These are phyloP conservation scores for Aspergillus pseudonomiae DNA, from an alignment of 2,329 filamentous ascomycete species.

Conservation along the genomic window DNA sequence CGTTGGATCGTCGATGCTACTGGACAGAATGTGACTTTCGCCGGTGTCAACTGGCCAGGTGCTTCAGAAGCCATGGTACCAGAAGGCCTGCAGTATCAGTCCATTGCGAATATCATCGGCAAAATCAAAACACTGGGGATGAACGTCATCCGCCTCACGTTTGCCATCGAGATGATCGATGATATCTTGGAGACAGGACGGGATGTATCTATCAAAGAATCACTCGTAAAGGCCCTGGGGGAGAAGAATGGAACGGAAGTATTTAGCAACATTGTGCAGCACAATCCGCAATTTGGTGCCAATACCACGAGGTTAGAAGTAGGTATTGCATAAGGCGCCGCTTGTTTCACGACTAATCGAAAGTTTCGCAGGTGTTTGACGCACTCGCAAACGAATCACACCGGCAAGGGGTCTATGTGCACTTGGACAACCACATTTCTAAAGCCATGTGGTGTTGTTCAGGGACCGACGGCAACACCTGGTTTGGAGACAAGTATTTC, in stretches of 20 bases:
- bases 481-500: conserved; percentile 66
- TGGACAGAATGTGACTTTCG: conserved; percentile 33
- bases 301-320: conserved; percentile 38
- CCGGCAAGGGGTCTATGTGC: conserved; percentile 59
- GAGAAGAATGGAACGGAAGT: conserved; percentile 45
- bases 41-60: conserved; percentile 38
- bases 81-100: conserved; percentile 35
- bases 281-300: conserved; percentile 41
- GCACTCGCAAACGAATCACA: conserved; percentile 62
- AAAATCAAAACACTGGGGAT: conserved; percentile 36
- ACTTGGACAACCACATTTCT: conserved; percentile 65
- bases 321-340: neutral
- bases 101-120: conserved; percentile 29
- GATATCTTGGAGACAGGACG: conserved; percentile 45
- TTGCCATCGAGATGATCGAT: conserved; percentile 47
- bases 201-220: conserved; percentile 44
- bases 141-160: conserved; percentile 42
- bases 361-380: conserved; percentile 53
- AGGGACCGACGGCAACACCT: conserved; percentile 58
- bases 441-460: conserved; percentile 62
- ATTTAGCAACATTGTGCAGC: conserved; percentile 38
- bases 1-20: conserved; percentile 45
- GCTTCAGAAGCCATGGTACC: conserved; percentile 37
- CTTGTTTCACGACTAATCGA: neutral
- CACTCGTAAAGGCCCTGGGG: conserved; percentile 44